phyloP scores from a whole-genome alignment of 352 stramenopile genomes.

The Phytophthora sojae region DNA sequence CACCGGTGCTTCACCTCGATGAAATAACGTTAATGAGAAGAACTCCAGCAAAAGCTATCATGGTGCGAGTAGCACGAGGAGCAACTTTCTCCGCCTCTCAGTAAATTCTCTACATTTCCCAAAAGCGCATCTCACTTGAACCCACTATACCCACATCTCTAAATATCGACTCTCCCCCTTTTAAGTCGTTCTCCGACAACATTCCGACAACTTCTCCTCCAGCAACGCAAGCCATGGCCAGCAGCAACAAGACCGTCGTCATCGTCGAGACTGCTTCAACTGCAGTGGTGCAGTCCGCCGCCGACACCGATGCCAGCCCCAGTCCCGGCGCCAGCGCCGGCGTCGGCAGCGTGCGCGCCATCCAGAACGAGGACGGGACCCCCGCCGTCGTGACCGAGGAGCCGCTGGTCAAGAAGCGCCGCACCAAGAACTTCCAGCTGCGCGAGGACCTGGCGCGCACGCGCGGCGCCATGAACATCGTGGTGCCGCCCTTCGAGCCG shows the following conservation, averaged over 20 bases:
- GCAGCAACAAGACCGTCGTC: conserved; percentile 15
- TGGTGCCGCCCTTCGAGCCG: conserved; percentile 59
- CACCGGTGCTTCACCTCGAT: too few species aligned
- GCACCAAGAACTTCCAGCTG: conserved; percentile 85
- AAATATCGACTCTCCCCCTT: not conserved
- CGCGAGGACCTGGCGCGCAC: conserved; percentile 75
- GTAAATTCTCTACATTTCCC: not conserved
- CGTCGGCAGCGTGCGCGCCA: not conserved
- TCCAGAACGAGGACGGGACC: conserved; percentile 1
- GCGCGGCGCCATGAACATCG: conserved; percentile 49
- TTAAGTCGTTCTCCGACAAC: conserved; percentile 4
- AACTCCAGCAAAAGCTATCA: too few species aligned
- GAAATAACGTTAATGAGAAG: too few species aligned
- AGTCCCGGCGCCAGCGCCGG: too few species aligned
- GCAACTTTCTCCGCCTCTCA: not conserved
- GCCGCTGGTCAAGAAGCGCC: conserved; percentile 75
- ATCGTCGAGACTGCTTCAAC: conserved; percentile 20
- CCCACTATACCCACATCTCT: not conserved
- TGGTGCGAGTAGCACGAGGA: too few species aligned
- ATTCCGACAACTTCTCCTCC: conserved; percentile 12
- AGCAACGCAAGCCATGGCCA: conserved; percentile 30
- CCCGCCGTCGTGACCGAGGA: conserved; percentile 2
- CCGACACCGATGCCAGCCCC: too few species aligned
- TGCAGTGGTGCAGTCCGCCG: too few species aligned
- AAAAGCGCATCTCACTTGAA: not conserved